Conservation (phyloP, 306 rosid genomes). For the Trifolium repens region DNA sequence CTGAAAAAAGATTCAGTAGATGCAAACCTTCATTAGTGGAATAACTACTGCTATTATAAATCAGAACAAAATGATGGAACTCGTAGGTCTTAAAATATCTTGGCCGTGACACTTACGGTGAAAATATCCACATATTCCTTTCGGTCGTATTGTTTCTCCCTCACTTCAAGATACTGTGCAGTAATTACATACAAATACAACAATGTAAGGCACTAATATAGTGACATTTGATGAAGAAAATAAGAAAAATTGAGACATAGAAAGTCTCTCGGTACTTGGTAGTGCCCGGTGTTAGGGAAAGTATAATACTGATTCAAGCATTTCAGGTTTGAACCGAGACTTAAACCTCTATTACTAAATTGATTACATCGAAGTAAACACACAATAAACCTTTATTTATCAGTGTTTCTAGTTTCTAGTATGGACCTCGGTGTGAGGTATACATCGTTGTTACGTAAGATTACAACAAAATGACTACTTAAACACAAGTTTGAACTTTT, state of each 20-base stretch:
- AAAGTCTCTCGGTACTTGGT: neutral
- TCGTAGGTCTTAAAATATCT: neutral
- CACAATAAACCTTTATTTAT: too few relatives aligned
- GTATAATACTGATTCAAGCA: neutral
- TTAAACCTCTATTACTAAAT: too few relatives aligned
- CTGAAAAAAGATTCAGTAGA: slow-evolving; percentile 49
- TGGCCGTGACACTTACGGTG: slow-evolving; percentile 63
- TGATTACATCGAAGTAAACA: too few relatives aligned
- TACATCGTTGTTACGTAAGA: neutral
- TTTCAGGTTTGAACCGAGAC: neutral
- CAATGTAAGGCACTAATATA: slow-evolving; percentile 15
- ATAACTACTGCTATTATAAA: neutral
- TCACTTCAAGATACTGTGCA: slow-evolving; percentile 78
- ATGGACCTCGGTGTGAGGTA: neutral
- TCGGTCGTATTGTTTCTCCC: slow-evolving; percentile 93
- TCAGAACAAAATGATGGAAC: slow-evolving; percentile 17
- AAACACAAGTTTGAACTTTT: neutral
- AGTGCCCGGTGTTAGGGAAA: neutral
- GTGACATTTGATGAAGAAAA: slow-evolving; percentile 6
- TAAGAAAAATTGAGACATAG: neutral
- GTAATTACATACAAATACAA: slow-evolving; percentile 38
- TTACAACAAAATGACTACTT: neutral
- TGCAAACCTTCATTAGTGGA: slow-evolving; percentile 20
- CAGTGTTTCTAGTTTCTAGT: too few relatives aligned
- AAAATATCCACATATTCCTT: slow-evolving; percentile 77